Evolutionary conservation across 345 rosid species (phyloP).

Genomic region (Leavenworthia alabamica): DNA sequence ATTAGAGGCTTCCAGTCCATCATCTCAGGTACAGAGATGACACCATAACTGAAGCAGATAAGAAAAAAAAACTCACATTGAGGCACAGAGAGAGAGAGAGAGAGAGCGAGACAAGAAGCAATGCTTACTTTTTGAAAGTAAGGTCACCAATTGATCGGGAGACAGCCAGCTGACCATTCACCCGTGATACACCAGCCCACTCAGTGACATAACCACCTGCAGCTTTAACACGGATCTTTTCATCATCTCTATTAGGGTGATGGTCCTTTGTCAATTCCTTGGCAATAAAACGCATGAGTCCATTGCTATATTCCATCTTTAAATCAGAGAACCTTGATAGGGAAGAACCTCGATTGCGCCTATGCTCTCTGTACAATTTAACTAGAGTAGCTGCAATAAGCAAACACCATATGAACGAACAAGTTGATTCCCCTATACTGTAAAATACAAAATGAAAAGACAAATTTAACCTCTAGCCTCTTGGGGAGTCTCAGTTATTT

Average conservation of each 20-base stretch:
- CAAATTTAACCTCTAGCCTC: conserved; percentile 67
- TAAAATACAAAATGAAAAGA: neutral
- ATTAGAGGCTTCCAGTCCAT: conserved; percentile 67
- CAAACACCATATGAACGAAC: neutral
- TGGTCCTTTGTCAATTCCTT: conserved; percentile 82
- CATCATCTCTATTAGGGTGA: conserved; percentile 89
- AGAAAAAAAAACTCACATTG: conserved; percentile 10
- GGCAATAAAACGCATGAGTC: conserved; percentile 45
- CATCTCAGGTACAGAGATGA: conserved; percentile 84
- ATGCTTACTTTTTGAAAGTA: conserved; percentile 43
- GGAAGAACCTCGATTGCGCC: conserved; percentile 44
- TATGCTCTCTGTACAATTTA: conserved; percentile 61
- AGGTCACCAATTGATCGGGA: conserved; percentile 91
- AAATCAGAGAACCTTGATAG: conserved; percentile 39
- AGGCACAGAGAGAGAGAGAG: neutral
- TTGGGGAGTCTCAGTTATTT: conserved; percentile 60
- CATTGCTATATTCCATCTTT: conserved; percentile 41
- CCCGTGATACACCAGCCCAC: conserved; percentile 74
- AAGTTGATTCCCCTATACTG: neutral
- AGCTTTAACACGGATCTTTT: conserved; percentile 75
- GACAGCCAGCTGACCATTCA: conserved; percentile 81
- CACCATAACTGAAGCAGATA: conserved; percentile 55
- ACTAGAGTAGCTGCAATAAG: conserved; percentile 60
- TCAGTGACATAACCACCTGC: conserved; percentile 84
- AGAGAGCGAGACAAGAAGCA: neutral